Base-by-base conservation (phyloP, 768 basidiomycete genomes). In the Boletellus sp. region DNA sequence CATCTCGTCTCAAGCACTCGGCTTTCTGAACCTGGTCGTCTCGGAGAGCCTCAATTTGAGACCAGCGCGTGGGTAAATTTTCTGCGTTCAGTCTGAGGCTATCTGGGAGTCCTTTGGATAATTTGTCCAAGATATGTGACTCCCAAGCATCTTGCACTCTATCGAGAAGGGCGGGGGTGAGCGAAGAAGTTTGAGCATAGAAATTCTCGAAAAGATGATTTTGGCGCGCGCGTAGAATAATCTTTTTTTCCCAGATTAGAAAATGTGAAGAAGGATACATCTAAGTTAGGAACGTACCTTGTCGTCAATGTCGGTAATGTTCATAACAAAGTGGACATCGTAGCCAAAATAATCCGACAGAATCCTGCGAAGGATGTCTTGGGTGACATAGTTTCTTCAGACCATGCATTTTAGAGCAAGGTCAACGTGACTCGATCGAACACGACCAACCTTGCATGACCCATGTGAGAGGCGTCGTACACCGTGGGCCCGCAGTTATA, bases 401-500 rank as follows among this genome's bases (percentile, higher is more conserved):
- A 43, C 17, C 38, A 48, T 42, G 15, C 9, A 37, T 43, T 32
- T 42, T 52, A 51, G 39, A 51, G 31, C 20, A 22, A 36, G 26
- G 35, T 39, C 43, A 26, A 12, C 8, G 32, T 40, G 17, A 48
- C 32, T 32, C 17, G n/a, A 55, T 35, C 33, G 26, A 33, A 48
- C 31, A 24, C 7, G 11, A 26, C 55, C 7, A 19, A 95, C 93
- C 94, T 83, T 7, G 96, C 96, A 73, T 99, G 96, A 6, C 96
- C 96, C 90, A 99, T 93, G 68, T 99, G 96, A 36, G 92, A 88
- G 12, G 93, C 84, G 75, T 99, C 96, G 67, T 99, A 99, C 9
- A 99, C 96, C 0, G 96, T 99, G 16, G 96, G 95, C 10, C 96
- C 95, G 63, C 96, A 99, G 67, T 96, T 97, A 67, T 99, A 98